Base-by-base conservation (phyloP, 2,329 filamentous ascomycete species). In the Pseudogymnoascus sp. region DNA sequence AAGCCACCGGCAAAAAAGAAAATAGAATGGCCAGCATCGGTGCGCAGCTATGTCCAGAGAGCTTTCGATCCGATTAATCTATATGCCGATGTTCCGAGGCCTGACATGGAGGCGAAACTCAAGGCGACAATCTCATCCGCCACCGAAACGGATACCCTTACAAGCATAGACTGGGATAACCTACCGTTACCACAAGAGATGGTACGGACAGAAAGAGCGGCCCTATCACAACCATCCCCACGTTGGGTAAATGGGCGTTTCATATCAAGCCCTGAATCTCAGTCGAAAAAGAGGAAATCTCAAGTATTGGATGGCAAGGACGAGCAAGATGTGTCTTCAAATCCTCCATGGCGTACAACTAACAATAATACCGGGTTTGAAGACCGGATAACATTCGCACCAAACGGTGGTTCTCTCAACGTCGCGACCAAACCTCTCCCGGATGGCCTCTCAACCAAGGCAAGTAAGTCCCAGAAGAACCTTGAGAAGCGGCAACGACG, bases 381-480 rank as follows among this genome's bases (percentile, higher is more conserved):
- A 77, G 87, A 91, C 71, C 90, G 92, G 68, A 82, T 93, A 71
- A 86, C 87, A 24, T 65, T 64, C 54, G 64, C 24, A 59, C 63
- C 29, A 71, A 72, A 62, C 72, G 44, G 44, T 33, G 44, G 44
- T n/a, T 15, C 44, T 54, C 44, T 54, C 26, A 73, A 61, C 71
- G 71, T 64, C 81, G 73, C 74, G 76, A 65, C 71, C 77, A 67
- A 77, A 72, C 73, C 79, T 66, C 73, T 74, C 62, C 74, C 75
- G 67, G 75, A 79, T 71, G 78, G 80, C 68, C 69, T 73, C 65
- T 60, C 65, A 44, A 74, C 69, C 66, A 76, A 84, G 74, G 76
- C 82, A 80, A 95, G 90, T 94, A 96, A 96, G 90, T 94, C 88
- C 74, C 85, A 89, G 77, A 88, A 88, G 78, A 85, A 86, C 74